Conservation (phyloP, 352 stramenopile species). For the Pythium aristosporum region DNA sequence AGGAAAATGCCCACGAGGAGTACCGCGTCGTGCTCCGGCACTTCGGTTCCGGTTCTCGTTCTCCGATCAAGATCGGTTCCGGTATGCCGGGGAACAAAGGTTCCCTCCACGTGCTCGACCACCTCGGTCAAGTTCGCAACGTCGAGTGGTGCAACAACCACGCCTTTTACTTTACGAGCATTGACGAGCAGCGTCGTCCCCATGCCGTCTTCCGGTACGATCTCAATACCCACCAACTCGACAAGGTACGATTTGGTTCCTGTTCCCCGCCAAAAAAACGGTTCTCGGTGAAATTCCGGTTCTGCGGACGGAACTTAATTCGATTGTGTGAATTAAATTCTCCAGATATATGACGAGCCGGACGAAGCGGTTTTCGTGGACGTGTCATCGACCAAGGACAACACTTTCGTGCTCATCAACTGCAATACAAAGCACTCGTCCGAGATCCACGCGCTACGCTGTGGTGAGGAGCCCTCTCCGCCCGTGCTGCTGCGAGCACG, state of each 20-base stretch:
- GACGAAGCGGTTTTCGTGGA: constrained; percentile 84
- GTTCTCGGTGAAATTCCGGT: constrained; percentile 1
- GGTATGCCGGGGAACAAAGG: constrained; percentile 1
- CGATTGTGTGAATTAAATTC: constrained; percentile 8
- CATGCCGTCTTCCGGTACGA: constrained; percentile 68
- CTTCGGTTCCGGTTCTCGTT: background rate
- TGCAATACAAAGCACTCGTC: constrained; percentile 87
- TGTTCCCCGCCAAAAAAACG: too few relatives aligned
- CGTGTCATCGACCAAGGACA: constrained; percentile 83
- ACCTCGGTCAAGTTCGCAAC: constrained; percentile 57
- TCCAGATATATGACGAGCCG: constrained; percentile 72
- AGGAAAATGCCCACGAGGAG: constrained; percentile 72
- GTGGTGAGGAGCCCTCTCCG: background rate
- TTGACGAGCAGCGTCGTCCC: constrained; percentile 62
- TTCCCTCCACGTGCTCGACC: constrained; percentile 33
- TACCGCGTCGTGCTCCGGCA: constrained; percentile 41
- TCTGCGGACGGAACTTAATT: background rate
- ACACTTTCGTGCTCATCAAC: constrained; percentile 78
- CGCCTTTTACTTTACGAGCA: constrained; percentile 79
- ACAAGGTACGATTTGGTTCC: constrained; percentile 37
- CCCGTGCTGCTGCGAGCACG: constrained; percentile 43
- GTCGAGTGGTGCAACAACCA: constrained; percentile 56
- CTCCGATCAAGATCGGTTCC: background rate
- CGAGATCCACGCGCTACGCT: constrained; percentile 66
- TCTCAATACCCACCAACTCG: constrained; percentile 37